Base-by-base conservation (phyloP, 2,329 filamentous ascomycete genomes). In the Penicillium sp. region DNA sequence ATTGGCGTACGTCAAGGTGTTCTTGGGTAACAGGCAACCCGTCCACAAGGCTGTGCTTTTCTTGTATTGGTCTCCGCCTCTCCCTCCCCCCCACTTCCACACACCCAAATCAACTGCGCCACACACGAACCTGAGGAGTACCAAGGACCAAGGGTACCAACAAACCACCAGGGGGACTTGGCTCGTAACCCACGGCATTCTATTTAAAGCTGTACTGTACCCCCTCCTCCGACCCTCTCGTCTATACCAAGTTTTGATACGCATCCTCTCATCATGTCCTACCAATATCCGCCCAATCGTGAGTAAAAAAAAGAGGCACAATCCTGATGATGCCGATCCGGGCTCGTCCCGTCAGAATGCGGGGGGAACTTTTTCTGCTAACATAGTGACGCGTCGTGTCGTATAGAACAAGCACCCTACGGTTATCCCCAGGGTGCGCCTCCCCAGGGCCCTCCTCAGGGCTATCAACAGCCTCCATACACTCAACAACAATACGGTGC, bases 341-440 rank as follows among this genome's bases (percentile, higher is more conserved):
- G 8, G 19, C 22, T 26, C 11, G 40, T 14, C 43, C 45, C 45
- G 25, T 28, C 16, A 33, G 37, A 55, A 40, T 52, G 55, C 55
- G 55, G 48, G 55, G 55, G 14, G 13, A 5, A 22, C 19, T 22
- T 37, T 4, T 33, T 26, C 13, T 28, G 16, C 35, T n/a, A 25
- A 40, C 13, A n/a, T 22, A 49, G 52, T 51, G 33, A 51, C 52
- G 28, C 19, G 51, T 51, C 19, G n/a, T n/a, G 4, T 10, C 42
- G 26, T 25, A 73, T 68, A 68, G 57, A 69, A 52, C 67, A 43
- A 43, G 19, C 64, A 22, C 51, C 51, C 2, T 70, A 74, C 52
- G 69, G 70, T 30, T 75, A 76, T 19, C 64, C 65, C 22, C 68
- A 68, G 52, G 66, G 60, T 19, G 65, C 68, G 16, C 69, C 73